A percentile compares a stretch with the other conserved stretches of the same genome.
These are phyloP conservation scores for Trichomonascaceae sp. DNA, from an alignment of 1,139 yeast species.

Conservation along the genomic window DNA sequence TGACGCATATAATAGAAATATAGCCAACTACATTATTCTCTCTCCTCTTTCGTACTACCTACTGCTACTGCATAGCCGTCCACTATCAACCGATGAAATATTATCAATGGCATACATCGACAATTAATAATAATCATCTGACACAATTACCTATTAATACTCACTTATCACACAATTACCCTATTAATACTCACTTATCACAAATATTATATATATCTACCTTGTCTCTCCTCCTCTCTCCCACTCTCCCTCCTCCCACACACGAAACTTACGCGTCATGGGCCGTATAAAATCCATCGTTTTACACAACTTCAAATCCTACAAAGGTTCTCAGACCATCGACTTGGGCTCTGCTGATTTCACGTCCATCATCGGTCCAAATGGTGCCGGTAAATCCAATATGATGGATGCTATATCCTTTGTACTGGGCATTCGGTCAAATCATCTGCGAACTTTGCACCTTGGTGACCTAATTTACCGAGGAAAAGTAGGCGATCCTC, in stretches of 20 bases:
- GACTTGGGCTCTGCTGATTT: constrained; percentile 78
- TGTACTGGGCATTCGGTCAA: constrained; percentile 79
- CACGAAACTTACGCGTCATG: constrained; percentile 15
- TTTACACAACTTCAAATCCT: constrained; percentile 83
- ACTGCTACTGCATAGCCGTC: too few relatives aligned
- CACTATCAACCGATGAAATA: too few relatives aligned
- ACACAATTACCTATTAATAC: too few relatives aligned
- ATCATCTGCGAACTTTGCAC: constrained; percentile 68
- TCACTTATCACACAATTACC: too few relatives aligned
- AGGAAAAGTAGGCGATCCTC: constrained; percentile 43
- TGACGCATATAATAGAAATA: too few relatives aligned
- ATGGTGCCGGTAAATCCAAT: constrained; percentile 96
- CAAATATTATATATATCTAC: too few relatives aligned
- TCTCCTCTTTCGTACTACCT: too few relatives aligned
- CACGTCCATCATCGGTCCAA: constrained; percentile 93
- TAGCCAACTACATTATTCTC: too few relatives aligned
- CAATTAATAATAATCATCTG: too few relatives aligned
- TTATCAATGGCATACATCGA: too few relatives aligned
- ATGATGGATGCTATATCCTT: constrained; percentile 98
- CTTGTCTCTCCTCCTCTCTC: not conserved
- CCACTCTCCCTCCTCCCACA: not conserved
- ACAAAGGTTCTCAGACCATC: constrained; percentile 64
- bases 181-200: too few relatives aligned
- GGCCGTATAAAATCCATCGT: constrained; percentile 29
- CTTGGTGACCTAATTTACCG: constrained; percentile 76